Percentiles rank a stretch among this genome's conserved stretches.
These are phyloP conservation scores for Heterobasidion annosum DNA, from an alignment of 1,284 basidiomycete species.

Conservation along the genomic window DNA sequence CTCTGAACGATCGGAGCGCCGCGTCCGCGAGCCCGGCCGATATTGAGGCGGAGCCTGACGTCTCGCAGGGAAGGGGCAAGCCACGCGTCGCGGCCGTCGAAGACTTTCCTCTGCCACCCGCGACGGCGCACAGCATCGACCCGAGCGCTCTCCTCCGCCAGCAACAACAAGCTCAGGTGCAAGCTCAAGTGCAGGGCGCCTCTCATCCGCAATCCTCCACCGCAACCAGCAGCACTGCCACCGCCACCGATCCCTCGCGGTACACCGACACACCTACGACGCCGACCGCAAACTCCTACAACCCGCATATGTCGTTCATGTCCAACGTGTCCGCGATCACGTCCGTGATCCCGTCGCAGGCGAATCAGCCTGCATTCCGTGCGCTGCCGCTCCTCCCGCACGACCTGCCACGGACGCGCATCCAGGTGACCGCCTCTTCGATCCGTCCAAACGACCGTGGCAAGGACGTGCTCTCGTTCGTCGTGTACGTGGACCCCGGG, in stretches of 20 bases:
- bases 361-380: conserved; percentile 38
- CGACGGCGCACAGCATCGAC: conserved; percentile 5
- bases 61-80: conserved; percentile 1
- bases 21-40: conserved; percentile 14
- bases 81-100: conserved; percentile 14
- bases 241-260: conserved; percentile 1
- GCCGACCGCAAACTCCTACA: conserved; percentile 10
- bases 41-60: conserved; percentile 9
- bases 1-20: conserved; percentile 13
- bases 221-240: neutral
- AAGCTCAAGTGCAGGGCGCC: neutral
- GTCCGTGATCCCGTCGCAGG: conserved; percentile 7
- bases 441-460: conserved; percentile 81
- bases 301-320: neutral
- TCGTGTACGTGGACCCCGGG: conserved; percentile 60
- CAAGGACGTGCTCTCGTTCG: conserved; percentile 81
- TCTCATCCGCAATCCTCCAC: neutral
- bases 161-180: conserved; percentile 1
- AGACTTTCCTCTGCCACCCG: conserved; percentile 27
- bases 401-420: conserved; percentile 58
- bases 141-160: conserved; percentile 3
- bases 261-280: conserved; percentile 11
- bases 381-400: conserved; percentile 59
- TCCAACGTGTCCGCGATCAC: conserved; percentile 7
- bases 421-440: conserved; percentile 63